Evolutionary conservation across 1,284 basidiomycete genomes (phyloP).

Genomic region (Leucoagaricus sp.): DNA sequence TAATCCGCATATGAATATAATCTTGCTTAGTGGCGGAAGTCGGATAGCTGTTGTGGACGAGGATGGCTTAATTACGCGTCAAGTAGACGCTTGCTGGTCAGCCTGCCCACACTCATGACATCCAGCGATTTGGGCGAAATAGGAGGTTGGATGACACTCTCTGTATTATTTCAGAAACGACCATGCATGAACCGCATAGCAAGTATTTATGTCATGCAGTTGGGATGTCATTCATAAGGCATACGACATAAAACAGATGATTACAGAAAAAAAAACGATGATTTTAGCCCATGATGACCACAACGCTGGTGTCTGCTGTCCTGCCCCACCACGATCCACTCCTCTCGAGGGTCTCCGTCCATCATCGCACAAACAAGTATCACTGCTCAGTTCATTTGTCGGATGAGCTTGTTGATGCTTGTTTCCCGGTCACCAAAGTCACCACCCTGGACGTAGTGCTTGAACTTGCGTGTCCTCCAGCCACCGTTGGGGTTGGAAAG

Average conservation of each 20-base stretch:
- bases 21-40: no score
- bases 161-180: no score
- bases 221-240: conserved; percentile 3
- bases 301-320: conserved; percentile 14
- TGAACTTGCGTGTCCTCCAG: conserved; percentile 97
- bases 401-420: conserved; percentile 96
- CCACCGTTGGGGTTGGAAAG: conserved; percentile 99
- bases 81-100: no score
- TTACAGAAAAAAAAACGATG: conserved; percentile 5
- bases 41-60: no score
- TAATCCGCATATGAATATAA: no score
- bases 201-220: not conserved
- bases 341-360: not conserved
- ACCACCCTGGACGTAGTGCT: conserved; percentile 91
- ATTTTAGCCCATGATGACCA: conserved; percentile 15
- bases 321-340: not conserved
- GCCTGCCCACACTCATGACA: no score
- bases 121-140: no score
- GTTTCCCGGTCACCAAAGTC: conserved; percentile 96
- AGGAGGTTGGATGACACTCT: no score
- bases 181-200: not conserved
- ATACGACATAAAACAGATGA: conserved; percentile 4
- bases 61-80: no score
- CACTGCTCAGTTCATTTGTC: conserved; percentile 85
- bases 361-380: not conserved